Percentiles rank a stretch among this genome's conserved stretches.
These are phyloP conservation scores for Saccharomycopsis sp. DNA, from an alignment of 805 yeast genomes.

Conservation along the genomic window DNA sequence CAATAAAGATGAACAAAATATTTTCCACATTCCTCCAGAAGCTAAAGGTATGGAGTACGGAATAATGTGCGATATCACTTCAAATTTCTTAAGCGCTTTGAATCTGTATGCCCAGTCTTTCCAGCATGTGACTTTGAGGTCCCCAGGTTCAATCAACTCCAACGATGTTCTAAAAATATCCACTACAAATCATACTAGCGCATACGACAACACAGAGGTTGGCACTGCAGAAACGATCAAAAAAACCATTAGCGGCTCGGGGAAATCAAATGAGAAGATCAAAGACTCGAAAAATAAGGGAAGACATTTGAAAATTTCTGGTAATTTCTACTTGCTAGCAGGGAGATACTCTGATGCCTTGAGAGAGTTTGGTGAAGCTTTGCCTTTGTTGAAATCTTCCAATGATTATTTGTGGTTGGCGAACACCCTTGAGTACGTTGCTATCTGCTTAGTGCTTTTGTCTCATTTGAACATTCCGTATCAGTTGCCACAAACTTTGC, in stretches of 20 bases:
- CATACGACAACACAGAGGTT: conserved; percentile 9
- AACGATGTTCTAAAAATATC: conserved; percentile 35
- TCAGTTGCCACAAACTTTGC: conserved; percentile 33
- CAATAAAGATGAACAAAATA: conserved; percentile 14
- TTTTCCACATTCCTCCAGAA: conserved; percentile 21
- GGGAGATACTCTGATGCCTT: conserved; percentile 72
- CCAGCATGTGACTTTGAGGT: conserved; percentile 69
- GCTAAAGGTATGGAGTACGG: conserved; percentile 38
- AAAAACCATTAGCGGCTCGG: conserved; percentile 6
- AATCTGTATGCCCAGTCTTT: conserved; percentile 65
- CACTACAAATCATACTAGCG: conserved; percentile 24
- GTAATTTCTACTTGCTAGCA: conserved; percentile 67
- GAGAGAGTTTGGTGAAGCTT: conserved; percentile 65
- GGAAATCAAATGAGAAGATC: conserved; percentile 17
- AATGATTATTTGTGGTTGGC: conserved; percentile 85
- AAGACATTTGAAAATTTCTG: conserved; percentile 66
- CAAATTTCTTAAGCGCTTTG: conserved; percentile 52
- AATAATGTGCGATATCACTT: conserved; percentile 61
- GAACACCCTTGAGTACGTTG: conserved; percentile 75
- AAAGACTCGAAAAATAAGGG: conserved; percentile 49
- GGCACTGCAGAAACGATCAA: conserved; percentile 1
- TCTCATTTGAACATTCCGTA: conserved; percentile 46
- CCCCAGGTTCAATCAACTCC: conserved; percentile 62
- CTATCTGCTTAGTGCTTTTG: conserved; percentile 53
- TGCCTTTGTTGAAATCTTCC: conserved; percentile 44